A percentile compares a stretch with the other conserved stretches of the same genome.
Conservation (phyloP, 441 rosid species). For the Erysimum cheiri region DNA sequence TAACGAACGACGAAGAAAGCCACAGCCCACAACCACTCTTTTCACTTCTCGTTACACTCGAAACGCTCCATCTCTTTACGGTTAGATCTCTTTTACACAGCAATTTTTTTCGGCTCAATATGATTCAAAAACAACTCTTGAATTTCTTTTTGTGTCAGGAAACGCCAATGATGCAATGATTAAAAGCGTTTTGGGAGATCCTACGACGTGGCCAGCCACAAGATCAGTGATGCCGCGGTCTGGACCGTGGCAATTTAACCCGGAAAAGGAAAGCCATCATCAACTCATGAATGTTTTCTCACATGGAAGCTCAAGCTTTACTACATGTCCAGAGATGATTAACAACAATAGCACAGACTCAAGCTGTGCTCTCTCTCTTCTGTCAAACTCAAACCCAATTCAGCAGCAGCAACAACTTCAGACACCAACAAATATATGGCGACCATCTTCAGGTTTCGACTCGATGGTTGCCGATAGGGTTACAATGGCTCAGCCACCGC, state of each 20-base stretch:
- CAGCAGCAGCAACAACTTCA: conserved; percentile 37
- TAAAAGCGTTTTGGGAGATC: conserved; percentile 72
- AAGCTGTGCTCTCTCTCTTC: conserved; percentile 99
- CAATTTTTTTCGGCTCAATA: neutral
- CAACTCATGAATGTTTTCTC: conserved; percentile 54
- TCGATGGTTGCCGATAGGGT: conserved; percentile 45
- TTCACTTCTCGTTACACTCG: conserved; percentile 55
- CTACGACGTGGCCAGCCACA: conserved; percentile 57
- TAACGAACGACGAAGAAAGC: conserved; percentile 92
- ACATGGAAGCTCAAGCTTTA: conserved; percentile 50
- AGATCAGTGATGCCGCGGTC: conserved; percentile 48
- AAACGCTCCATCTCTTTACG: conserved; percentile 52
- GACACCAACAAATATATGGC: conserved; percentile 38
- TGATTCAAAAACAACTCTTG: neutral
- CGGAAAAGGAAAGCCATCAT: conserved; percentile 53
- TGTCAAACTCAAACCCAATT: conserved; percentile 71
- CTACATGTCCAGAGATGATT: conserved; percentile 43
- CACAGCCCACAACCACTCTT: conserved; percentile 60
- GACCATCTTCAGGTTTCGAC: conserved; percentile 53
- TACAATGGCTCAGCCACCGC: conserved; percentile 61
- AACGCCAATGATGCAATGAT: conserved; percentile 43
- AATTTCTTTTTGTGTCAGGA: conserved; percentile 45
- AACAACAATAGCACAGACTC: conserved; percentile 62
- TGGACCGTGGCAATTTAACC: conserved; percentile 53
- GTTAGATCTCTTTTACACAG: conserved; percentile 45